Evolutionary conservation across 331 rosid species (phyloP).

Genomic region (Saraca asoca): DNA sequence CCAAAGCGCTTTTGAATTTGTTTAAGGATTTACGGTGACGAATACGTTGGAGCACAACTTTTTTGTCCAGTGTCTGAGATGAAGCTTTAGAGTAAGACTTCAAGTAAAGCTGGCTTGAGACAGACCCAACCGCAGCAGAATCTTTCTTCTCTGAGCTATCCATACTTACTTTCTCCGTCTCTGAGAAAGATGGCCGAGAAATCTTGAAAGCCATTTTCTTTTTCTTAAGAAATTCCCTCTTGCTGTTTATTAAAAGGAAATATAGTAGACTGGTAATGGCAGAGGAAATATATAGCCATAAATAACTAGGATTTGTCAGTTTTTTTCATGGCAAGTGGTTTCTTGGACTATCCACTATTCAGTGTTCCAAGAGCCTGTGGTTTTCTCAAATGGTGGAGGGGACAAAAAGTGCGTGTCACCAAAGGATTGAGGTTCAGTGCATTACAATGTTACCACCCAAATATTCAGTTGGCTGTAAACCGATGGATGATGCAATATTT

Average conservation of each 20-base stretch:
- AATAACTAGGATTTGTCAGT: not conserved
- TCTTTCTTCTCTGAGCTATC: constrained; percentile 30
- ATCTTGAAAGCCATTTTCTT: constrained; percentile 33
- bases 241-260: too few relatives aligned
- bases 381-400: constrained; percentile 29
- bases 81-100: constrained; percentile 32
- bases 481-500: constrained; percentile 15
- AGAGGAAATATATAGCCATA: not conserved
- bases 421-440: not conserved
- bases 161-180: constrained; percentile 24
- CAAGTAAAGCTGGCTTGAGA: constrained; percentile 45
- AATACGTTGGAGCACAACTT: constrained; percentile 48
- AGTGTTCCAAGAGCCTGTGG: constrained; percentile 35
- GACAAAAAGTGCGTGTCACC: not conserved
- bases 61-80: constrained; percentile 34
- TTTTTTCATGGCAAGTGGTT: constrained; percentile 31
- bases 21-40: constrained; percentile 41
- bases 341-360: not conserved
- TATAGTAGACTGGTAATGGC: constrained; percentile 5
- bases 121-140: not conserved
- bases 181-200: constrained; percentile 35
- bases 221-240: too few relatives aligned
- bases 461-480: constrained; percentile 27
- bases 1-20: constrained; percentile 39
- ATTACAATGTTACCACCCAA: constrained; percentile 28